Base-by-base conservation (phyloP, 768 basidiomycete genomes). In the Wakefieldia striispora region DNA sequence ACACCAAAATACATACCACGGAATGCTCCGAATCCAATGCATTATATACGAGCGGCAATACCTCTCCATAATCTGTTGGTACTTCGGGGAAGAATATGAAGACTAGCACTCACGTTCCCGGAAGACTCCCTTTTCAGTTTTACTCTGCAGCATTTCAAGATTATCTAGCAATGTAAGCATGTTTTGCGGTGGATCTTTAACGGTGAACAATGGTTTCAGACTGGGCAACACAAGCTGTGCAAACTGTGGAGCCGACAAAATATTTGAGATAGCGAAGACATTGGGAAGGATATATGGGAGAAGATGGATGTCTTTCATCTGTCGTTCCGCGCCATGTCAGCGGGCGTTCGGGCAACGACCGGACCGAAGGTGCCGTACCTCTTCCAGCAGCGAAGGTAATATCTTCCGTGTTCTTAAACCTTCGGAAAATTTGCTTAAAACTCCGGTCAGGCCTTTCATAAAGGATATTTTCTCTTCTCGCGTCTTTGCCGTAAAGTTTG, bases 181-280 rank as follows among this genome's bases (percentile, higher is more conserved):
- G 56, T 95, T 97, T 69, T 97, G 95, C 0, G 95, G 95, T 16
- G 97, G 95, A 60, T 99, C 97, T 65, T 89, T 93, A 62, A 97
- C 73, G 0, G 74, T 76, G 55, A 99, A 99, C 16, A 99, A 70
- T 0, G 95, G 95, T 61, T 88, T 93, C 31, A 98, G 75, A 59
- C 84, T 88, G 1, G 93, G 92, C 4, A 98, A 73, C 3, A 97
- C 94, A 46, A 79, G 73, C 16, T 75, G 73, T 0, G 86, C 85
- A 62, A 99, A 99, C 61, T 95, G 92, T 13, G 76, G 62, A 5
- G 91, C 79, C 6, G 88, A 82, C 42, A 98, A 72, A 20, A 83
- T 76, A 51, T 78, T 81, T 19, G 92, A 84, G 50, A 99, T 98
- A 41, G 81, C 78, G 64, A 99, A 95, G 13, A 98, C 89, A 68